Evolutionary conservation across 2,329 filamentous ascomycete species (phyloP), one percentile per base, ranked within the genome.

Genomic region (Cladosporium sp.): DNA sequence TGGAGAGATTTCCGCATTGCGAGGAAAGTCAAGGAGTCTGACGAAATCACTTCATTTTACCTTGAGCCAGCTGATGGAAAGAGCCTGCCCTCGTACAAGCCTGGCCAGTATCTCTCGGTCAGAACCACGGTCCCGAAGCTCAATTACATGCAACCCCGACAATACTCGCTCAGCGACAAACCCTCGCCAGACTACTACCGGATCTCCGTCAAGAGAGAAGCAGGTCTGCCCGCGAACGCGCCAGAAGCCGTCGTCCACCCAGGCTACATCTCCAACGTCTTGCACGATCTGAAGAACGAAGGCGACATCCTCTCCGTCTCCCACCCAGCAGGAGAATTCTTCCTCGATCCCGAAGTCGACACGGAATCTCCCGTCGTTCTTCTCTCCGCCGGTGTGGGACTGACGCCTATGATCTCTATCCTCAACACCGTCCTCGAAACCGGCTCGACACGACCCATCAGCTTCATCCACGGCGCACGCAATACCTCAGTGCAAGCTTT

Each of bases 71-170:
- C 85, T 7, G 88, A 91, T 68, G 82, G 81, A 43, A 77, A 83
- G 68, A 79, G 80, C n/a, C 79, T 93, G 48, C 89, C 89, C 0
- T 53, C 73, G 0, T 93, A 86, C 80, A 81, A 84, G 65, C 89
- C 90, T 0, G 91, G 91, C 39, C 90, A 93, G 77, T 93, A 92
- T 73, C 83, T 91, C 67, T 89, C 88, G 0, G 78, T 92, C 56
- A 84, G 84, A 58, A 76, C 88, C 8, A 80, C 83, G 58, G 83
- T 90, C 0, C 84, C 86, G 1, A 79, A 81, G 57, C 81, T 90
- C 25, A 84, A 85, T n/a, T 82, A 87, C 73, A 78, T 82, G 69
- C 90, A 93, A 76, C 83, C 86, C 21, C 82, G 90, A 34, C 90
- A 92, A 76, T 93, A 92, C 78, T 91, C 88, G 28, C 82, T 93